Percentiles rank a stretch among this genome's conserved stretches.
These are phyloP conservation scores for Aechmea fasciata DNA, from an alignment of 176 grass and related monocot species.

Conservation along the genomic window DNA sequence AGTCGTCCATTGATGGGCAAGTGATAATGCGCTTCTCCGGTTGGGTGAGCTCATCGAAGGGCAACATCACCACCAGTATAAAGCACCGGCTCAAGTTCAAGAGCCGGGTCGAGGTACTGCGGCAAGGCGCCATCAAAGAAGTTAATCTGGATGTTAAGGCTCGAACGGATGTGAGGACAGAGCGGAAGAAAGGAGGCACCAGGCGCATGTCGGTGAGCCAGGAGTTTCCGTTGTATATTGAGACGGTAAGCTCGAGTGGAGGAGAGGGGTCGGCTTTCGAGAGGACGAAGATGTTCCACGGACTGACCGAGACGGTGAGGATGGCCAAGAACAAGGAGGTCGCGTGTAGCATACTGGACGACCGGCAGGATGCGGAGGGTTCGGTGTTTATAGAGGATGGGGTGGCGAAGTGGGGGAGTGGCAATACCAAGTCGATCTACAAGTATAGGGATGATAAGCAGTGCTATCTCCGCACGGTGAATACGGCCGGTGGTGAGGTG, in stretches of 20 bases:
- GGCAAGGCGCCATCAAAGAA: not conserved
- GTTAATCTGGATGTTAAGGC: conserved; percentile 1
- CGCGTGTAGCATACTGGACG: not conserved
- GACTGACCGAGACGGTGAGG: not conserved
- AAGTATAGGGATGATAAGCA: conserved; percentile 7
- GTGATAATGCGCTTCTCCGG: conserved; percentile 32
- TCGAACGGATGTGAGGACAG: not conserved
- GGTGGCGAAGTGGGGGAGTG: conserved; percentile 3
- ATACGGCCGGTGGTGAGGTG: not conserved
- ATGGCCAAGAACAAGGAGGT: not conserved
- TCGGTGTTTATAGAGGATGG: conserved; percentile 7
- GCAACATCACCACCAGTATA: conserved; percentile 30
- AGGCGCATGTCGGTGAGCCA: not conserved
- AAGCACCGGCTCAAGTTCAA: conserved; percentile 11
- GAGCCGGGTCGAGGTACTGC: not conserved
- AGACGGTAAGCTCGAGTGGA: not conserved
- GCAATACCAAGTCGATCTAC: conserved; percentile 7
- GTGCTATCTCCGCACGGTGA: conserved; percentile 7
- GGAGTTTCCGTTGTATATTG: conserved; percentile 1
- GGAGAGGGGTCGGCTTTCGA: conserved; percentile 7
- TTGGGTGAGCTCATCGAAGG: conserved; percentile 44
- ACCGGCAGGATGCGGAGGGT: conserved; percentile 10
- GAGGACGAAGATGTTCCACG: conserved; percentile 1
- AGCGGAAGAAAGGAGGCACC: not conserved
- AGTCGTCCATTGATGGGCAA: conserved; percentile 23